A percentile compares a stretch with the other conserved stretches of the same genome.
These are phyloP conservation scores for Leccinum disarticulatum DNA, from an alignment of 768 basidiomycete genomes.

Conservation along the genomic window DNA sequence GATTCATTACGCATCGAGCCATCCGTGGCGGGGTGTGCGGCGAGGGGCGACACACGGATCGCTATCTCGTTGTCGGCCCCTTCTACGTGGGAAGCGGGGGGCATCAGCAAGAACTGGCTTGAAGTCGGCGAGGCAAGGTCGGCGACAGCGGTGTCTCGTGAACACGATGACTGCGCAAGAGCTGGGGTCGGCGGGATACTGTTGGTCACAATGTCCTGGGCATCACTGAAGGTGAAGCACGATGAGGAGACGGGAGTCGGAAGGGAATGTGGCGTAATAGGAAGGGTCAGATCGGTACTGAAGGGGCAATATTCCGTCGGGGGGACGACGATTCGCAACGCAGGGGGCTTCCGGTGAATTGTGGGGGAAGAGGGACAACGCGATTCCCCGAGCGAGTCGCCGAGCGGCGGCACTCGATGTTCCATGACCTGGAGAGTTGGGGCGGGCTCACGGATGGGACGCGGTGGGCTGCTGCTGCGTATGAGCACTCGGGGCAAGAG, in stretches of 20 bases:
- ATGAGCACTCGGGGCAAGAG: background rate
- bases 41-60: slow-evolving; percentile 13
- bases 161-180: slow-evolving; percentile 6
- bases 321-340: slow-evolving; percentile 33
- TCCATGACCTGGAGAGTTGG: slow-evolving; percentile 20
- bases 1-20: slow-evolving; percentile 10
- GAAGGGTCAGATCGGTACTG: slow-evolving; percentile 32
- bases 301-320: slow-evolving; percentile 36
- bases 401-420: background rate
- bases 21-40: slow-evolving; percentile 6
- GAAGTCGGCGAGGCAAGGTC: slow-evolving; percentile 28
- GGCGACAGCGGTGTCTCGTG: slow-evolving; percentile 8
- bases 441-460: slow-evolving; percentile 6
- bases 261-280: slow-evolving; percentile 28
- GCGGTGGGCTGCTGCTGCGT: background rate
- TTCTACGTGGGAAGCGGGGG: slow-evolving; percentile 21
- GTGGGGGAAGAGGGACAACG: slow-evolving; percentile 3
- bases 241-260: slow-evolving; percentile 27
- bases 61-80: slow-evolving; percentile 10
- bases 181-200: slow-evolving; percentile 9
- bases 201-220: slow-evolving; percentile 13
- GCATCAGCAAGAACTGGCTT: slow-evolving; percentile 30
- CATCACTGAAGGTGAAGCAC: slow-evolving; percentile 25
- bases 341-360: slow-evolving; percentile 17
- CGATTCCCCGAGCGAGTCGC: slow-evolving; percentile 18